Conservation (phyloP, 495 filamentous ascomycete genomes). For the Neurospora tetrasperma region DNA sequence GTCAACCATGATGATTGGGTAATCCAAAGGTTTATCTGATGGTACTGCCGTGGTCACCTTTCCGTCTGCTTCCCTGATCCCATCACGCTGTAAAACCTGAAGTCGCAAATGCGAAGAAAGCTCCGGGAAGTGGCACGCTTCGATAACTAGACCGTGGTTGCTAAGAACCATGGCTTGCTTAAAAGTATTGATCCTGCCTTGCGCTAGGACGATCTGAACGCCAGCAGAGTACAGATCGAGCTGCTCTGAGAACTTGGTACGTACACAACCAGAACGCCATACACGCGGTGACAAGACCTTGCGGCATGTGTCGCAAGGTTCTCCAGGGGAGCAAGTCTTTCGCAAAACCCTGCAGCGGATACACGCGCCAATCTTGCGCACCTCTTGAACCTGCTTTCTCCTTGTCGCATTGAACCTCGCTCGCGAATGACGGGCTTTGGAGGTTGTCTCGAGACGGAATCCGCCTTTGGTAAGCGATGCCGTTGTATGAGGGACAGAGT, state of each 20-base stretch:
- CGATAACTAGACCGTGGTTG: constrained; percentile 49
- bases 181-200: constrained; percentile 51
- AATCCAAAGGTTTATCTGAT: constrained; percentile 18
- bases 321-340: constrained; percentile 73
- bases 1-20: constrained; percentile 49
- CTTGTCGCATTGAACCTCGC: constrained; percentile 57
- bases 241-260: constrained; percentile 63
- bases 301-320: constrained; percentile 70
- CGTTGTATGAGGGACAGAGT: constrained; percentile 9
- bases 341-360: constrained; percentile 79
- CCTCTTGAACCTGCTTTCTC: constrained; percentile 69
- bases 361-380: constrained; percentile 73
- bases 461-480: constrained; percentile 27
- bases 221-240: constrained; percentile 63
- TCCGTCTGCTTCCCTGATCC: constrained; percentile 29
- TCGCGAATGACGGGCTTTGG: constrained; percentile 37
- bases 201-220: constrained; percentile 58
- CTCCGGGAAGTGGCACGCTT: constrained; percentile 59
- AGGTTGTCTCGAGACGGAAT: constrained; percentile 30
- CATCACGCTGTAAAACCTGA: constrained; percentile 42
- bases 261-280: constrained; percentile 72
- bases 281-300: constrained; percentile 68
- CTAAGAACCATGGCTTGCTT: constrained; percentile 47
- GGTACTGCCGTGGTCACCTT: constrained; percentile 28
- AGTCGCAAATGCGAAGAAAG: constrained; percentile 42